These are phyloP conservation scores for Tylopilus subfusipes DNA, from an alignment of 768 basidiomycete species.

Conservation along the genomic window DNA sequence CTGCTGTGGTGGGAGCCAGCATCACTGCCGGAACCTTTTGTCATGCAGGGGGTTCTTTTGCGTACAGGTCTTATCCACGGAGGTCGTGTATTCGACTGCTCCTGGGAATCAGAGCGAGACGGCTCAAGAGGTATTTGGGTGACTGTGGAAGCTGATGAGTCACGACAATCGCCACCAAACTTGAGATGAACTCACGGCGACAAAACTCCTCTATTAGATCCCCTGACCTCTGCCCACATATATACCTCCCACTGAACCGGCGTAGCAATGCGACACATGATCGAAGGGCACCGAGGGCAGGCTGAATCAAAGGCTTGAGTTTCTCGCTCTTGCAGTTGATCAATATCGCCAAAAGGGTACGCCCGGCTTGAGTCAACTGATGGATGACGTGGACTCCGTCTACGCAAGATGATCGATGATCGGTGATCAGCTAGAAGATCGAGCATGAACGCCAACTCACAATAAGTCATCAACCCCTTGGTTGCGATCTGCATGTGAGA, in stretches of 20 bases:
- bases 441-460: conserved; percentile 44
- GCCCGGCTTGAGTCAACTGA: conserved; percentile 89
- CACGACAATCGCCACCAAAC: not conserved
- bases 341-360: conserved; percentile 83
- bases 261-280: conserved; percentile 86
- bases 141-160: conserved; percentile 39
- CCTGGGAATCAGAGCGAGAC: conserved; percentile 47
- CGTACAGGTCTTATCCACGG: conserved; percentile 90
- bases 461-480: conserved; percentile 92
- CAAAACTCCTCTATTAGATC: conserved; percentile 96
- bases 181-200: conserved; percentile 51
- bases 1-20: conserved; percentile 47
- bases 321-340: conserved; percentile 83
- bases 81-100: conserved; percentile 51
- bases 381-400: conserved; percentile 96
- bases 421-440: conserved; percentile 6
- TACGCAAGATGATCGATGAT: conserved; percentile 31
- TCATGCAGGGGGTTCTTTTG: conserved; percentile 59
- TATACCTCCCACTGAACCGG: conserved; percentile 87
- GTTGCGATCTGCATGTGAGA: conserved; percentile 82
- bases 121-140: conserved; percentile 86
- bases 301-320: conserved; percentile 71
- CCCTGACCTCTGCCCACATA: conserved; percentile 86
- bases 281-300: conserved; percentile 79
- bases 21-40: conserved; percentile 44